Percentiles rank a stretch among this genome's conserved stretches.
phyloP scores from a whole-genome alignment of 169 alveolate genomes.

The Amoebophrya sp. region DNA sequence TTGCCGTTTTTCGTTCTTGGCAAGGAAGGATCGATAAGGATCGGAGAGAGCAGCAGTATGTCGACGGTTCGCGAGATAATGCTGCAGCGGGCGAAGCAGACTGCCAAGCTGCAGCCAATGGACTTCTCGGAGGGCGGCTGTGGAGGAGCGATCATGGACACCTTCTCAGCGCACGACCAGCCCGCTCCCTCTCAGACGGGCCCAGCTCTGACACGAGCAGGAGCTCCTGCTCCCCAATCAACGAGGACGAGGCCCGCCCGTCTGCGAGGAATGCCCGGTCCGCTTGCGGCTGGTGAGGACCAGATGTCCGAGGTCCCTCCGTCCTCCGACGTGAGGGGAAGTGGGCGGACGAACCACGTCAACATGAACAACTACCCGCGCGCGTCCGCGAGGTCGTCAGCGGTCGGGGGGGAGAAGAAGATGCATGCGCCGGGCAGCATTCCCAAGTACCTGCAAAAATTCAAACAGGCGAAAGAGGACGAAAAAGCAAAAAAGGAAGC shows the following conservation, averaged over 20 bases:
- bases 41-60: not conserved
- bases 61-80: not conserved
- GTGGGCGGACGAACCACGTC: too few relatives aligned
- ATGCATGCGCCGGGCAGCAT: not conserved
- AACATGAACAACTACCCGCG: not conserved
- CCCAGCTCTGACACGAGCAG: not conserved
- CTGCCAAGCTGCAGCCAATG: not conserved
- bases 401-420: not conserved
- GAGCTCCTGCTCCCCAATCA: not conserved
- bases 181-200: not conserved
- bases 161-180: too few relatives aligned
- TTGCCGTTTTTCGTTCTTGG: too few relatives aligned
- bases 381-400: not conserved
- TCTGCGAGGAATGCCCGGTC: too few relatives aligned
- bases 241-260: not conserved
- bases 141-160: not conserved
- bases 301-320: too few relatives aligned
- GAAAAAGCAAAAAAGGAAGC: not conserved
- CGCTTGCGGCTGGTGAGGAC: too few relatives aligned
- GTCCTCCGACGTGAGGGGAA: too few relatives aligned
- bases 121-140: not conserved
- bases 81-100: not conserved
- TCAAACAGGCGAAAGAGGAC: not conserved
- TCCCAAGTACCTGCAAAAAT: not conserved
- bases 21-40: not conserved